These are phyloP conservation scores for Batrachochytrium dendrobatidis DNA, from an alignment of 371 early-diverging fungal species.

Conservation along the genomic window DNA sequence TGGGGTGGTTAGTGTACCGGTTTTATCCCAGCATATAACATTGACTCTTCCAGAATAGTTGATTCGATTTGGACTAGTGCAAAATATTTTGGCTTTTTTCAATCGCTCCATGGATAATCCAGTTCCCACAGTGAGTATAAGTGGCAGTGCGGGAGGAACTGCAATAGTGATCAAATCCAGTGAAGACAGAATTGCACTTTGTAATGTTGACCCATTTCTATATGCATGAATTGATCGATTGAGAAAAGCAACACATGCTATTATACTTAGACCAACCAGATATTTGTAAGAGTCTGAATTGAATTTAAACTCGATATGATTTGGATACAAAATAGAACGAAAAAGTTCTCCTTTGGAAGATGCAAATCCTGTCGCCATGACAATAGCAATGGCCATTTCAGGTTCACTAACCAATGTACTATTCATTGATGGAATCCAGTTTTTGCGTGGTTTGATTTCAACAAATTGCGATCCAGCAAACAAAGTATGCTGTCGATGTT, in stretches of 20 bases:
- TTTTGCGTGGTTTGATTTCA: not conserved
- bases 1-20: slow-evolving; percentile 19
- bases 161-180: slow-evolving; percentile 39
- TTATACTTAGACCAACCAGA: slow-evolving; percentile 24
- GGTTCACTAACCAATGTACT: not conserved
- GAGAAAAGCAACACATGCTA: slow-evolving; percentile 31
- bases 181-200: slow-evolving; percentile 8
- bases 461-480: slow-evolving; percentile 41
- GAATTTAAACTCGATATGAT: slow-evolving; percentile 33
- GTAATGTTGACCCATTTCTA: slow-evolving; percentile 6
- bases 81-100: slow-evolving; percentile 52
- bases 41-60: slow-evolving; percentile 83
- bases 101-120: slow-evolving; percentile 62
- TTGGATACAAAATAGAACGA: slow-evolving; percentile 65
- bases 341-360: slow-evolving; percentile 73
- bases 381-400: slow-evolving; percentile 46
- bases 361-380: slow-evolving; percentile 60
- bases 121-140: slow-evolving; percentile 46
- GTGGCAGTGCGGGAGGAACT: slow-evolving; percentile 47
- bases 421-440: not conserved
- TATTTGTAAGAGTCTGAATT: slow-evolving; percentile 39
- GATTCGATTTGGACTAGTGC: slow-evolving; percentile 70
- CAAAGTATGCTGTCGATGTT: slow-evolving; percentile 49
- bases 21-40: slow-evolving; percentile 92
- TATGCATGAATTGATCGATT: slow-evolving; percentile 15